Percentiles rank a stretch among this genome's conserved stretches.
Evolutionary conservation across 768 basidiomycete species (phyloP).

Genomic region (Royoungia palumana): DNA sequence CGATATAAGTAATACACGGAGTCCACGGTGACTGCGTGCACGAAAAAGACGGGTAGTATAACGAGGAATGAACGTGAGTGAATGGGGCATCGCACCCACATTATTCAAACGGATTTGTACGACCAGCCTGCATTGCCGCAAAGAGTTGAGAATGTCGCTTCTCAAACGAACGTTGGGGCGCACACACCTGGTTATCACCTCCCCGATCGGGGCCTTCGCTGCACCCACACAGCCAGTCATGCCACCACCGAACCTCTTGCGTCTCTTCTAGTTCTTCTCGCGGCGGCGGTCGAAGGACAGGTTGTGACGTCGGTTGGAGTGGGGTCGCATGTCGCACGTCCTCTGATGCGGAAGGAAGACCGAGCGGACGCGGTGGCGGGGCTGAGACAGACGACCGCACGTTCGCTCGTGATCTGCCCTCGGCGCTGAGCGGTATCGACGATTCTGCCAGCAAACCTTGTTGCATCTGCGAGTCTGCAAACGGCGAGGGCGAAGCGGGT

Average conservation of each 20-base stretch:
- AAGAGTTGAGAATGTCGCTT: background rate
- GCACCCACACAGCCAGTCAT: conserved; percentile 83
- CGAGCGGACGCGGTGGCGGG: conserved; percentile 56
- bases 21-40: conserved; percentile 11
- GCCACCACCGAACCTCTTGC: conserved; percentile 67
- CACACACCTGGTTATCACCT: conserved; percentile 64
- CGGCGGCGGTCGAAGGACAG: conserved; percentile 26
- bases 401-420: background rate
- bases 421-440: background rate
- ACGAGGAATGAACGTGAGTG: conserved; percentile 3
- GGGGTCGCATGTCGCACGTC: conserved; percentile 36
- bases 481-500: conserved; percentile 26
- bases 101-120: conserved; percentile 62
- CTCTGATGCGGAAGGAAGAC: conserved; percentile 45
- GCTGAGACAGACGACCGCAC: conserved; percentile 9
- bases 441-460: background rate
- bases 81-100: background rate
- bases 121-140: conserved; percentile 51
- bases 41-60: conserved; percentile 5
- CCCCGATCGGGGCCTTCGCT: conserved; percentile 70
- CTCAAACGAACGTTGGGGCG: background rate
- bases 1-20: conserved; percentile 5
- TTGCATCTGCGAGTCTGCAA: conserved; percentile 36
- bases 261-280: conserved; percentile 23
- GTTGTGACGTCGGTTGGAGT: conserved; percentile 35